phyloP scores from a whole-genome alignment of 2,329 filamentous ascomycete genomes.

The Curvularia sp. region DNA sequence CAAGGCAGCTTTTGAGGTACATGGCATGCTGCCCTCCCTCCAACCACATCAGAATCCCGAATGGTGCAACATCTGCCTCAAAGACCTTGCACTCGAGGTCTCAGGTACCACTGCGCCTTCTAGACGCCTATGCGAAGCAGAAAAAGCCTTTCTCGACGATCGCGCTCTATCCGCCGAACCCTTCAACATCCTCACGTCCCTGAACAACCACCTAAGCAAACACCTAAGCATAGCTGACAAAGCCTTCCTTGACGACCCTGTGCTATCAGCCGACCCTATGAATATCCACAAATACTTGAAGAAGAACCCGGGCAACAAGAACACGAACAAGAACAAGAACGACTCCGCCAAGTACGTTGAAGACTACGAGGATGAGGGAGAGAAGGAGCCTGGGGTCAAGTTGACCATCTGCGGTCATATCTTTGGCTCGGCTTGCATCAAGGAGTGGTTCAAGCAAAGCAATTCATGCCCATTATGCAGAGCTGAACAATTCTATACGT shows the following conservation, averaged over 20 bases:
- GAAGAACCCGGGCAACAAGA: neutral
- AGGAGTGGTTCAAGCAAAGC: neutral
- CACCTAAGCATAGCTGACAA: no score
- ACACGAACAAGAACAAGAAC: neutral
- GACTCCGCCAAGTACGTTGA: neutral
- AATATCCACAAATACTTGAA: no score
- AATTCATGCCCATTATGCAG: constrained; percentile 3
- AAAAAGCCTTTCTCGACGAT: neutral
- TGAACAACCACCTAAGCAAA: no score
- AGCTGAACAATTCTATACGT: neutral
- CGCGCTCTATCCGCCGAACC: no score
- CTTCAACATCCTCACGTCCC: neutral
- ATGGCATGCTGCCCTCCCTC: no score
- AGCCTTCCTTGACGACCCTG: no score
- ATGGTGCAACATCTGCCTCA: no score
- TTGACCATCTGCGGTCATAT: neutral
- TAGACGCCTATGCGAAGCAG: neutral
- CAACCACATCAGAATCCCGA: no score
- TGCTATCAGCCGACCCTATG: neutral
- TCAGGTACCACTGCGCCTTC: no score
- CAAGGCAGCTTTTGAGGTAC: no score
- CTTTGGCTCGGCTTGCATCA: constrained; percentile 4
- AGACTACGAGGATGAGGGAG: neutral
- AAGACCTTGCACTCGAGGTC: no score
- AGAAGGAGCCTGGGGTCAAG: neutral